phyloP scores from a whole-genome alignment of 129 eudicot genomes.

The Centella asiatica region DNA sequence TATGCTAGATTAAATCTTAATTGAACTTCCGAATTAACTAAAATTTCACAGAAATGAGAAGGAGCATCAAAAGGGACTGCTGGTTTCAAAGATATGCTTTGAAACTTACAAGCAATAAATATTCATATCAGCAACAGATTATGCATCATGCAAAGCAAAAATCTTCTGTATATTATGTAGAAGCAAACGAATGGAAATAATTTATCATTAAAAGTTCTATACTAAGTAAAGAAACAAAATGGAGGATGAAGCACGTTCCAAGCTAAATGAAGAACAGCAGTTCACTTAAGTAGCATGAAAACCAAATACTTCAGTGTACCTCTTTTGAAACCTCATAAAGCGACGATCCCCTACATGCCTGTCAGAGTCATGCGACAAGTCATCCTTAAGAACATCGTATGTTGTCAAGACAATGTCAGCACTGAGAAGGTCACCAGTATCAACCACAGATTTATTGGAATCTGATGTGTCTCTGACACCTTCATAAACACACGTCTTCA shows the following conservation, averaged over 20 bases:
- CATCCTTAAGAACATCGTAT: constrained; percentile 86
- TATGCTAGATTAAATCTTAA: too few relatives aligned
- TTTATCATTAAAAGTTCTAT: not conserved
- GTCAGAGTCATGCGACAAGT: constrained; percentile 84
- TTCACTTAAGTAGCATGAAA: not conserved
- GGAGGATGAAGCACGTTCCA: constrained; percentile 4
- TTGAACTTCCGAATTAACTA: too few relatives aligned
- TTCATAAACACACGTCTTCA: constrained; percentile 69
- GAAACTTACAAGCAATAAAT: not conserved
- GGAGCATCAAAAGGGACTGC: too few relatives aligned
- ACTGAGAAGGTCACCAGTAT: constrained; percentile 46
- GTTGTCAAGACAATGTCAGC: constrained; percentile 93
- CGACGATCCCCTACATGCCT: constrained; percentile 91
- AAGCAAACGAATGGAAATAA: not conserved
- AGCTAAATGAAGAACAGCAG: not conserved
- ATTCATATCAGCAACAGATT: not conserved
- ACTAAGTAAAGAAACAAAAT: not conserved
- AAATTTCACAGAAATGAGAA: too few relatives aligned
- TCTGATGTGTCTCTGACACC: constrained; percentile 60
- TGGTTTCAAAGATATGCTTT: too few relatives aligned
- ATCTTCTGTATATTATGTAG: not conserved
- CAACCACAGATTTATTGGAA: constrained; percentile 30
- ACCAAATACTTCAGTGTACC: constrained; percentile 23
- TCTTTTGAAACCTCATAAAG: constrained; percentile 67
- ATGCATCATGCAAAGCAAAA: not conserved